A percentile compares a stretch with the other conserved stretches of the same genome.
Conservation (phyloP, 306 rosid species). For the Casuarina cunninghamiana region DNA sequence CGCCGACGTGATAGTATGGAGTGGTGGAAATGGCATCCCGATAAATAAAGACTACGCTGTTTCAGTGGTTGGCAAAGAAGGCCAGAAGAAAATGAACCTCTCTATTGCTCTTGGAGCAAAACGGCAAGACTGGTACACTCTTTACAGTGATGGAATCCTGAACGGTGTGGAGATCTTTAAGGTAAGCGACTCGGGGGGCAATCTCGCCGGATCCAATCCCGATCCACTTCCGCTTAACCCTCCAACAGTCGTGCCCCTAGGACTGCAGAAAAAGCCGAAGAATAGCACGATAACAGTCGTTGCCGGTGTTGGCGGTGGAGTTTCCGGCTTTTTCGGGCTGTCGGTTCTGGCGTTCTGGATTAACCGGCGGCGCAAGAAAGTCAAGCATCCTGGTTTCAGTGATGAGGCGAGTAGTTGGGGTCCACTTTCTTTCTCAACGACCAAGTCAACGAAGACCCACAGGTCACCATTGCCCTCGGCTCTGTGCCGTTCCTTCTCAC, state of each 20-base stretch:
- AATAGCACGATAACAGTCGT: fast-evolving
- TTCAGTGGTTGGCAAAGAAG: fast-evolving
- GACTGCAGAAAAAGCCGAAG: neutral
- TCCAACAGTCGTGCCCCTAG: neutral
- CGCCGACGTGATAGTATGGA: neutral
- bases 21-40: constrained; percentile 17
- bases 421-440: neutral
- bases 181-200: neutral
- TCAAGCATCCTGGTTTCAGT: neutral
- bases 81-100: neutral
- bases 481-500: constrained; percentile 32
- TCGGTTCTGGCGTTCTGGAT: neutral
- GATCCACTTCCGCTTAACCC: neutral
- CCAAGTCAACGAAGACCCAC: constrained; percentile 2
- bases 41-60: neutral
- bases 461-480: neutral
- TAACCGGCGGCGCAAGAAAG: neutral
- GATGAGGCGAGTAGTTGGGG: neutral
- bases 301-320: neutral
- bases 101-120: constrained; percentile 9
- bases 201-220: constrained; percentile 19
- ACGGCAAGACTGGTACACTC: neutral
- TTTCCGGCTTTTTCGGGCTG: neutral
- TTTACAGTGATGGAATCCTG: neutral
- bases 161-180: constrained; percentile 38